phyloP scores from a whole-genome alignment of 225 moss, liverwort and hornwort species.

The Polytrichum formosum region DNA sequence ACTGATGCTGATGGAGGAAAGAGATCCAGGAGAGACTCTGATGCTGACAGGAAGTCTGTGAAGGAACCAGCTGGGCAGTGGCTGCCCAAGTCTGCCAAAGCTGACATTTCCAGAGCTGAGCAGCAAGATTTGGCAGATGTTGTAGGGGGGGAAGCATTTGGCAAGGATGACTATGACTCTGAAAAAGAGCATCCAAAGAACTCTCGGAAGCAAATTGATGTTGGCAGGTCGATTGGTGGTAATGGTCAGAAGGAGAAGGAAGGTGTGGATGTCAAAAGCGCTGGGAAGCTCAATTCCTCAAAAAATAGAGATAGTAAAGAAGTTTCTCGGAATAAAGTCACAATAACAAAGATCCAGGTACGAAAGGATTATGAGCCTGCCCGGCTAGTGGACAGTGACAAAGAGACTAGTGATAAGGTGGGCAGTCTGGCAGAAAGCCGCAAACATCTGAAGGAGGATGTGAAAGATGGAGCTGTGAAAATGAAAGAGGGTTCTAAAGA shows the following conservation, averaged over 20 bases:
- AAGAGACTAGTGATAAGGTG: constrained; percentile 36
- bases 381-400: constrained; percentile 25
- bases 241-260: constrained; percentile 52
- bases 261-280: constrained; percentile 23
- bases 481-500: constrained; percentile 57
- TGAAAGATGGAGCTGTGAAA: constrained; percentile 36
- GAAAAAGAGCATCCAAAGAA: constrained; percentile 33
- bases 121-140: constrained; percentile 34
- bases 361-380: constrained; percentile 38
- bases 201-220: constrained; percentile 41
- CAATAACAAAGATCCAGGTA: constrained; percentile 19
- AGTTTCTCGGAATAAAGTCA: constrained; percentile 31
- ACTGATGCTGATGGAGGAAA: constrained; percentile 47
- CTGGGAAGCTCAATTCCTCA: constrained; percentile 34
- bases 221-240: constrained; percentile 23
- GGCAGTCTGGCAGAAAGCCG: constrained; percentile 27
- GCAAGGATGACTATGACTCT: constrained; percentile 38
- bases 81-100: constrained; percentile 29
- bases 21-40: constrained; percentile 53
- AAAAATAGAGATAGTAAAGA: constrained; percentile 46
- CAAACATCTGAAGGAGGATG: constrained; percentile 60
- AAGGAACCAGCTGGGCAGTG: constrained; percentile 33
- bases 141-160: constrained; percentile 39
- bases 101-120: constrained; percentile 32
- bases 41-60: constrained; percentile 39